phyloP scores from a whole-genome alignment of 169 alveolate species.

The Perkinsus olseni region DNA sequence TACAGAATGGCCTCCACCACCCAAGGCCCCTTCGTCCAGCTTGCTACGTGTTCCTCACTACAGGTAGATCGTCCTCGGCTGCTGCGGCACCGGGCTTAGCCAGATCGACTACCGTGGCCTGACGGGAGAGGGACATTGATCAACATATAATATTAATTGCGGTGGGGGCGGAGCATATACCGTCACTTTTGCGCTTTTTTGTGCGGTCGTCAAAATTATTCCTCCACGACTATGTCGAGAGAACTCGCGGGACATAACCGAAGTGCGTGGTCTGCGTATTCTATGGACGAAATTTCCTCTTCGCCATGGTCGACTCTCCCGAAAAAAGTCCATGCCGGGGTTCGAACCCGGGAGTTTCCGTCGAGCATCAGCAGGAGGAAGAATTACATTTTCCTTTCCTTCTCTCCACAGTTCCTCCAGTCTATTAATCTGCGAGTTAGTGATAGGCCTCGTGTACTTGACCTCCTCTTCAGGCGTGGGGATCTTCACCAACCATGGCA shows the following conservation, averaged over 20 bases:
- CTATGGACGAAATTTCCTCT: too few species aligned
- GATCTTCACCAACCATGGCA: conserved; percentile 58
- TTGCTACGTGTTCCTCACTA: conserved; percentile 14
- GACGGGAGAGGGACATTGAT: too few species aligned
- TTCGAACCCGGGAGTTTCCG: background rate
- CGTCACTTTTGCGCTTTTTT: too few species aligned
- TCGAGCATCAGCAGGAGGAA: background rate
- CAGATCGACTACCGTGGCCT: background rate
- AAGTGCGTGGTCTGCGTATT: too few species aligned
- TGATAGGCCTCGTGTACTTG: conserved; percentile 33
- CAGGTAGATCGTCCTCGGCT: conserved; percentile 20
- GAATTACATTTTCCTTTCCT: conserved; percentile 19
- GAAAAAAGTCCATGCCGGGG: background rate
- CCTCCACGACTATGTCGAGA: conserved; percentile 7
- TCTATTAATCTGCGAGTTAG: conserved; percentile 28
- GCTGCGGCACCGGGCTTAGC: conserved; percentile 9
- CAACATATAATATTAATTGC: too few species aligned
- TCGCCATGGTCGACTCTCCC: background rate
- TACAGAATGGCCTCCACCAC: conserved; percentile 16
- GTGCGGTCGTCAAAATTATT: too few species aligned
- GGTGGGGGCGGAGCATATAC: too few species aligned
- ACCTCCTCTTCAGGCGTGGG: conserved; percentile 54
- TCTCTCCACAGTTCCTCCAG: conserved; percentile 48
- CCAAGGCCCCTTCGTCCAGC: conserved; percentile 33
- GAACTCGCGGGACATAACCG: background rate